A percentile compares a stretch with the other conserved stretches of the same genome.
phyloP scores from a whole-genome alignment of 208 protist species.

The Phytomonas serpens region DNA sequence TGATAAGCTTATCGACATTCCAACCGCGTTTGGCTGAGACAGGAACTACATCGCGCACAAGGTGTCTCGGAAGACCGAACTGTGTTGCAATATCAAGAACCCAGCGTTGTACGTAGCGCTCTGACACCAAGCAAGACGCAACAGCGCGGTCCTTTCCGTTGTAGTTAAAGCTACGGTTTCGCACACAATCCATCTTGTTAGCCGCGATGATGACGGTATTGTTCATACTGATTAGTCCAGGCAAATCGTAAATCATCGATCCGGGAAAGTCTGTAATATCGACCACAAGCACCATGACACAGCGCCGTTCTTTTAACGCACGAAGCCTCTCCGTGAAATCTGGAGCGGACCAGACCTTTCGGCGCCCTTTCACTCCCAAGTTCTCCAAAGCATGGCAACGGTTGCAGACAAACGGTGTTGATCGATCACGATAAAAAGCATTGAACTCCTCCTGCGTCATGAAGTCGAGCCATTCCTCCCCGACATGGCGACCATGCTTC shows the following conservation, averaged over 20 bases:
- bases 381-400: constrained; percentile 87
- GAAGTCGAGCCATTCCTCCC: constrained; percentile 91
- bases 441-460: constrained; percentile 92
- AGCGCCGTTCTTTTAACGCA: constrained; percentile 68
- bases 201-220: constrained; percentile 86
- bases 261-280: constrained; percentile 89
- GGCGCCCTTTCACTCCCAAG: constrained; percentile 63
- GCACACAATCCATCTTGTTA: constrained; percentile 90
- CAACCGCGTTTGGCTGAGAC: constrained; percentile 87
- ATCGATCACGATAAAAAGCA: constrained; percentile 74
- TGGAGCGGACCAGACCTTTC: constrained; percentile 82
- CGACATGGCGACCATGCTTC: constrained; percentile 84
- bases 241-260: constrained; percentile 86
- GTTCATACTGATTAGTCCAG: constrained; percentile 89
- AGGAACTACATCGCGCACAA: constrained; percentile 65
- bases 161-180: constrained; percentile 79
- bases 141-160: constrained; percentile 63
- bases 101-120: constrained; percentile 72
- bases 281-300: constrained; percentile 84
- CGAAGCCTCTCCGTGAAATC: constrained; percentile 85
- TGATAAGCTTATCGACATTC: constrained; percentile 72
- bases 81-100: constrained; percentile 73
- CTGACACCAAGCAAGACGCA: constrained; percentile 48
- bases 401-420: constrained; percentile 70
- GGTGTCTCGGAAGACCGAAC: constrained; percentile 72